Evolutionary conservation across 345 rosid species (phyloP).

Genomic region (Balakata baccata): DNA sequence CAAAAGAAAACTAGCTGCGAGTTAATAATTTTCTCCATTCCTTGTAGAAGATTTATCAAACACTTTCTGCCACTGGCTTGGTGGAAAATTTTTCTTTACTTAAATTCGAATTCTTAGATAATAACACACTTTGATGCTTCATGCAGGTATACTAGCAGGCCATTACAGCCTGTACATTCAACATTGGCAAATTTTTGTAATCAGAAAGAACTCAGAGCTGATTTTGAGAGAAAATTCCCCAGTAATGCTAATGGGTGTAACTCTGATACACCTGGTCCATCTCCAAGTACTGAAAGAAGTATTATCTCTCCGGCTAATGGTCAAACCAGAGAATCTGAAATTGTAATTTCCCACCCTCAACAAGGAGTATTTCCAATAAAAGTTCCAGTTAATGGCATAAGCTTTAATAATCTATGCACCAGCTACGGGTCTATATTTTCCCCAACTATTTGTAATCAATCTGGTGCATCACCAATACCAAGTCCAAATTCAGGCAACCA

Average conservation of each 20-base stretch:
- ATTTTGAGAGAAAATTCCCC: slow-evolving; percentile 32
- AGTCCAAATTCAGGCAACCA: slow-evolving; percentile 59
- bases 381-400: slow-evolving; percentile 41
- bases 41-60: not conserved
- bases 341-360: slow-evolving; percentile 40
- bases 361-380: slow-evolving; percentile 46
- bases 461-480: slow-evolving; percentile 40
- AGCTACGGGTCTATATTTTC: slow-evolving; percentile 43
- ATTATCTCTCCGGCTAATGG: slow-evolving; percentile 24
- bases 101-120: slow-evolving; percentile 4
- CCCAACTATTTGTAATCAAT: slow-evolving; percentile 30
- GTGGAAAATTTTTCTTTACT: not conserved
- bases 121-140: slow-evolving; percentile 22
- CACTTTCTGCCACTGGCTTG: not conserved
- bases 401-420: slow-evolving; percentile 31
- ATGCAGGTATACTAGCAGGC: slow-evolving; percentile 61
- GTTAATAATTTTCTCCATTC: not conserved
- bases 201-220: slow-evolving; percentile 30
- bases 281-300: slow-evolving; percentile 47
- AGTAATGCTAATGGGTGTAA: slow-evolving; percentile 23
- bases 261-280: slow-evolving; percentile 37
- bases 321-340: slow-evolving; percentile 39
- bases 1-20: not conserved
- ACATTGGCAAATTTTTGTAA: slow-evolving; percentile 26
- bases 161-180: slow-evolving; percentile 39